Evolutionary conservation across 768 basidiomycete genomes (phyloP), one percentile per base, ranked within the genome.

Genomic region (Agrocybe pediades): DNA sequence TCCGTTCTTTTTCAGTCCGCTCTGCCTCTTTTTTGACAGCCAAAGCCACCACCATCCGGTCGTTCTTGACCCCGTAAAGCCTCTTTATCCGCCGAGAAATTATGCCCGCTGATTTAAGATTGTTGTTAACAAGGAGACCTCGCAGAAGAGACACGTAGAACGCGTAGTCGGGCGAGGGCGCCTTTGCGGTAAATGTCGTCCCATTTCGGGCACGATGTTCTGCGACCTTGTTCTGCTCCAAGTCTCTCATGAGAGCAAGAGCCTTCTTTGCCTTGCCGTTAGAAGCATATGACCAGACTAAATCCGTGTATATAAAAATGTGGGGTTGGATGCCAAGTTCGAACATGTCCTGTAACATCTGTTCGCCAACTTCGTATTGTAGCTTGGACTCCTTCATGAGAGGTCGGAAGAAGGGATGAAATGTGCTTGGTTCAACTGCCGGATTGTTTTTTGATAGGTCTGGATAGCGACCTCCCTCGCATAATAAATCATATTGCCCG

Each of bases 311-410:
- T 30, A 82, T 77, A n/a, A 77, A 65, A 6, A 74, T 59, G 20
- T 66, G 67, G 0, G 85, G 85, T 5, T 60, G 47, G 24, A 88
- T 56, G 3, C 77, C 78, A 0, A 78, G 60, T 6, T 60, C 46
- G 3, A 72, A 42, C 83, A 88, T 86, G 61, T 87, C 84, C n/a
- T 57, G 57, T 33, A 88, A 46, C 17, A 86, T 70, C 19, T 59
- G 54, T 0, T 70, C 0, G 78, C 81, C 24, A 64, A 62, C 4
- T 59, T 43, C 0, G 74, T 62, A 1, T 73, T 70, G 24, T 55
- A 58, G 3, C 62, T 36, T 36, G 13, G 33, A 36, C 3, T 11
- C 46, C 4, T 58, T 49, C 46, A 73, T 72, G 59, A 83, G 69
- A 17, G 64, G 65, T 29, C 69, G 64, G 36, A 87, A 65, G 62